Percentiles rank a stretch among this genome's conserved stretches.
phyloP scores from a whole-genome alignment of 805 yeast genomes.

The Soucietia sequanensis region DNA sequence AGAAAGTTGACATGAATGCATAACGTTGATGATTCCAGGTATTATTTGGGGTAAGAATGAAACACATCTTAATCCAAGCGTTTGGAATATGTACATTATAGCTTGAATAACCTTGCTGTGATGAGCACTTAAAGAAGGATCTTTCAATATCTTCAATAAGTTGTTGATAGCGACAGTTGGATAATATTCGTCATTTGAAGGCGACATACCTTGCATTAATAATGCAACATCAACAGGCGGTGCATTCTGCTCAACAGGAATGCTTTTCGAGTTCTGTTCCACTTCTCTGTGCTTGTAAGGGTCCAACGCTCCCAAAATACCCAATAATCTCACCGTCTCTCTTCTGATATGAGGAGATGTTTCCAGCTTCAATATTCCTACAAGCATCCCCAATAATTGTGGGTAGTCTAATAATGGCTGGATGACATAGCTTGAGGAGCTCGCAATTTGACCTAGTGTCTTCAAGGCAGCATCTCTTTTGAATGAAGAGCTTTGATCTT shows the following conservation, averaged over 20 bases:
- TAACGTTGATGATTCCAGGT: slow-evolving; percentile 82
- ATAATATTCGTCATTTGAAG: slow-evolving; percentile 87
- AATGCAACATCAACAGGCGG: slow-evolving; percentile 89
- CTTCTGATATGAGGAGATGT: slow-evolving; percentile 70
- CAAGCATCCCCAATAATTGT: slow-evolving; percentile 76
- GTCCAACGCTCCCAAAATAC: slow-evolving; percentile 94
- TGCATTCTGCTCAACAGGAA: slow-evolving; percentile 71
- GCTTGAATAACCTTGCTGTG: slow-evolving; percentile 95
- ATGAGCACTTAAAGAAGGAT: slow-evolving; percentile 78
- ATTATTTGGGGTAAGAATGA: slow-evolving; percentile 85
- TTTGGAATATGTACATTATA: slow-evolving; percentile 84
- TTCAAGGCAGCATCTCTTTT: slow-evolving; percentile 88
- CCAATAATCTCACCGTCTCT: slow-evolving; percentile 85
- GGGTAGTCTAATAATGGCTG: slow-evolving; percentile 93
- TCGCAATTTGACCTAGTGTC: slow-evolving; percentile 83
- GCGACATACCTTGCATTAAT: slow-evolving; percentile 91
- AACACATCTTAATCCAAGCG: slow-evolving; percentile 84
- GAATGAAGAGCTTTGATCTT: slow-evolving; percentile 85
- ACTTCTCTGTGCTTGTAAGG: slow-evolving; percentile 94
- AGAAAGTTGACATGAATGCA: slow-evolving; percentile 75
- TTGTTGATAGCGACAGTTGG: slow-evolving; percentile 93
- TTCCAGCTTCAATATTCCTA: slow-evolving; percentile 80
- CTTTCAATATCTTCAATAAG: slow-evolving; percentile 78
- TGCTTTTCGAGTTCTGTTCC: slow-evolving; percentile 62
- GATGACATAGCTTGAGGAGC: slow-evolving; percentile 92